Percentiles rank a stretch among this genome's conserved stretches.
Evolutionary conservation across 345 rosid species (phyloP).

Genomic region (Populus euphratica): DNA sequence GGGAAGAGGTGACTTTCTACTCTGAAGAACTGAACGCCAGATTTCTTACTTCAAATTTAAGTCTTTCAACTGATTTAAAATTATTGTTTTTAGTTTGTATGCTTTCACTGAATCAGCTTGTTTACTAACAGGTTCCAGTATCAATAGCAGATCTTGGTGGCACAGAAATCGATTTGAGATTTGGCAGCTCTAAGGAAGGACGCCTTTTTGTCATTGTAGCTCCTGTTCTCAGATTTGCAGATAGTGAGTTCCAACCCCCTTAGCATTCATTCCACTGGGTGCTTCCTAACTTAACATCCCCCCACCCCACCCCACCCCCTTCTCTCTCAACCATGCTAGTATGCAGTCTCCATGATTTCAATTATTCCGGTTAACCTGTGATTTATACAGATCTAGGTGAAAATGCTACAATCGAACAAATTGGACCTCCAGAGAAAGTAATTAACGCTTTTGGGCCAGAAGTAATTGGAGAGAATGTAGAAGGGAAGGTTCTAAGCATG

Average conservation of each 20-base stretch:
- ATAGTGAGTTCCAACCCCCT: slow-evolving; percentile 43
- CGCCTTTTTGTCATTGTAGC: slow-evolving; percentile 84
- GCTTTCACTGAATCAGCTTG: background rate
- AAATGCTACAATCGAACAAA: slow-evolving; percentile 62
- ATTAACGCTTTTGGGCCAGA: slow-evolving; percentile 94
- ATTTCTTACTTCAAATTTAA: background rate
- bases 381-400: slow-evolving; percentile 56
- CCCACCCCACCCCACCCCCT: background rate
- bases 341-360: background rate
- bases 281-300: background rate
- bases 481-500: slow-evolving; percentile 77
- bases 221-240: slow-evolving; percentile 88
- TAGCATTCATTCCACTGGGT: background rate
- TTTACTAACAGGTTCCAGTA: slow-evolving; percentile 66
- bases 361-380: background rate
- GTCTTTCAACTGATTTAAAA: background rate
- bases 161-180: slow-evolving; percentile 92
- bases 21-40: background rate
- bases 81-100: too few relatives aligned
- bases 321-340: background rate
- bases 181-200: slow-evolving; percentile 79
- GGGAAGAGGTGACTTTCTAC: slow-evolving; percentile 65
- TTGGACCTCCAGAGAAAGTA: slow-evolving; percentile 86
- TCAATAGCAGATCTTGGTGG: slow-evolving; percentile 97
- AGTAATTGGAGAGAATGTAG: slow-evolving; percentile 82